Evolutionary conservation across 495 filamentous ascomycete species (phyloP).

Genomic region (Zalerion maritima): DNA sequence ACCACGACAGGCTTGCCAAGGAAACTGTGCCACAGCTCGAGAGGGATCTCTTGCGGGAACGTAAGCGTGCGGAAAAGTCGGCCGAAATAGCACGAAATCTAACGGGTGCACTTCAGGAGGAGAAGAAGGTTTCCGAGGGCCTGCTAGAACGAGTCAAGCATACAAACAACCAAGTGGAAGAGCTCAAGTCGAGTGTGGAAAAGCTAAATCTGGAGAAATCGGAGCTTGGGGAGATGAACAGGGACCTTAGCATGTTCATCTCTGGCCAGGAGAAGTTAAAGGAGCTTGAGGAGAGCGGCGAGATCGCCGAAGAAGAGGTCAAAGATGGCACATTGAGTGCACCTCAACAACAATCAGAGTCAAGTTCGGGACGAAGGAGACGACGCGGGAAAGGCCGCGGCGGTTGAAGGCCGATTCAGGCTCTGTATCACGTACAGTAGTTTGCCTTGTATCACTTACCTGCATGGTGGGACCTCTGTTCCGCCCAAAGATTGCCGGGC

Average conservation of each 20-base stretch:
- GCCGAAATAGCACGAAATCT: slow-evolving; percentile 60
- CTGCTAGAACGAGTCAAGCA: slow-evolving; percentile 64
- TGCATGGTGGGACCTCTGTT: too few species aligned
- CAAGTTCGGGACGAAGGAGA: too few species aligned
- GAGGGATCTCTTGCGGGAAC: slow-evolving; percentile 51
- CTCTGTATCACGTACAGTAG: too few species aligned
- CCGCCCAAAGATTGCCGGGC: too few species aligned
- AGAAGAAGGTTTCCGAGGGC: slow-evolving; percentile 68
- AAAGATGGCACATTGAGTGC: slow-evolving; percentile 34
- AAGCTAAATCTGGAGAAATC: slow-evolving; percentile 39
- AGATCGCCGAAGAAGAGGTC: slow-evolving; percentile 40
- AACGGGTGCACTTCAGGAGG: slow-evolving; percentile 68
- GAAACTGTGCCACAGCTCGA: slow-evolving; percentile 54
- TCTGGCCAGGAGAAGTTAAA: slow-evolving; percentile 67
- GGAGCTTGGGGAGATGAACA: slow-evolving; percentile 66
- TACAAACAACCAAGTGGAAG: slow-evolving; percentile 42
- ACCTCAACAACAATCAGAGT: too few species aligned
- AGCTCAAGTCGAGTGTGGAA: slow-evolving; percentile 37
- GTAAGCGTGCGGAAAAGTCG: slow-evolving; percentile 52
- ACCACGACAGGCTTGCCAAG: slow-evolving; percentile 38
- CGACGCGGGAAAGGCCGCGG: too few species aligned
- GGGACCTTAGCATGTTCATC: slow-evolving; percentile 86
- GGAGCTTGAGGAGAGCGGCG: slow-evolving; percentile 46
- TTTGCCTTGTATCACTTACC: too few species aligned
- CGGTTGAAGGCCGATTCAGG: too few species aligned